Evolutionary conservation across 208 protist genomes (phyloP), one percentile per base, ranked within the genome.

Genomic region (Wallacemonas collosoma): DNA sequence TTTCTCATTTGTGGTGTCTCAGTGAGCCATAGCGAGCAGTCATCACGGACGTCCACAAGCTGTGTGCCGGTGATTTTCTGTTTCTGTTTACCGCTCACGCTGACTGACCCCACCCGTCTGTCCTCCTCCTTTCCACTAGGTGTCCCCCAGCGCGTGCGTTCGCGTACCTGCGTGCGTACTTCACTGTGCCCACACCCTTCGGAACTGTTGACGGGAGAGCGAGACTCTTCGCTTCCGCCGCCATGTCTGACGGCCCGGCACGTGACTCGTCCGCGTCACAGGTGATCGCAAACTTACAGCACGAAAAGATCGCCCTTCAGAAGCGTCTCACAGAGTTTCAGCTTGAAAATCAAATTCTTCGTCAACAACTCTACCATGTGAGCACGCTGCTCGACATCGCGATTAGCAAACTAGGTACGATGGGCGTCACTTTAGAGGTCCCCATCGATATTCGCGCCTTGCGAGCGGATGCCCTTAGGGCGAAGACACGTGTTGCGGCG

Each of bases 321-420:
- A 88, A 86, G 72, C 83, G 80, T 35, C 69, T 96, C 36, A 75
- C 86, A 1, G 88, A 94, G 62, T 75, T 84, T 3, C 83, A 90
- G 54, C 80, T 90, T 54, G 87, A 96, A 68, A 96, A 96, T 63
- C 81, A 79, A 0, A 77, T 91, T 17, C 72, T 96, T n/a, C 87
- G 87, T 6, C 82, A 83, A 53, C 91, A 96, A 54, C 80, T 96
- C 11, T 94, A 91, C 77, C 82, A 91, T 26, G 69, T 94, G 35
- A 91, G 85, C 68, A 75, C 88, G 6, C 64, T 96, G 35, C 85
- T 96, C 36, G 91, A 96, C 66, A 87, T 93, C 38, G 89, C 91
- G 15, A 86, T 96, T n/a, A 92, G 88, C 73, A 93, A 93, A 65
- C 73, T 96, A 2, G 83, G 75, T 50, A 83, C 80, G 5, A 73